These are phyloP conservation scores for Paraconiothyrium brasiliense DNA, from an alignment of 2,329 filamentous ascomycete species.

Conservation along the genomic window DNA sequence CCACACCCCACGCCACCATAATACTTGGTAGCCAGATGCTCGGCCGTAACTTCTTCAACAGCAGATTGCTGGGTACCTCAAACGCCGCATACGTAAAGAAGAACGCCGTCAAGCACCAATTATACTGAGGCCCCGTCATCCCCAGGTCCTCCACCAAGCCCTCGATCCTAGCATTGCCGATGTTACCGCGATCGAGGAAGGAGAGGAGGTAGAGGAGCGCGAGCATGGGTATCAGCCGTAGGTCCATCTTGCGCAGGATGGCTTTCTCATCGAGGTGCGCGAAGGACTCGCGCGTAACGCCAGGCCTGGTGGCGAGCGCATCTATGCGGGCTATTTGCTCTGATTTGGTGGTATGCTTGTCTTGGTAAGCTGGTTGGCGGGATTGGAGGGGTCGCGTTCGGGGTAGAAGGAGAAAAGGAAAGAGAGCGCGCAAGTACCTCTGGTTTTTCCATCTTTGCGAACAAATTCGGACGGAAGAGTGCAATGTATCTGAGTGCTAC, in stretches of 20 bases:
- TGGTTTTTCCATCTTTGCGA: conserved; percentile 17
- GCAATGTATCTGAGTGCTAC: not conserved
- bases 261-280: conserved; percentile 52
- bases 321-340: conserved; percentile 37
- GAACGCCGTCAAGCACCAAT: conserved; percentile 72
- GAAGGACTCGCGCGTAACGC: conserved; percentile 41
- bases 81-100: conserved; percentile 63
- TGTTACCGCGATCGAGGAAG: conserved; percentile 47
- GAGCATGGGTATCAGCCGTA: conserved; percentile 51
- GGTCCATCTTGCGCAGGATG: conserved; percentile 53
- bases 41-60: conserved; percentile 67
- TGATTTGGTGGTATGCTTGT: conserved; percentile 16
- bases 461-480: not conserved
- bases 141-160: conserved; percentile 38
- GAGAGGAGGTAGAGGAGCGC: conserved; percentile 51
- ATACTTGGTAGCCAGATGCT: conserved; percentile 54
- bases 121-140: conserved; percentile 66
- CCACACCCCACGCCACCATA: conserved; percentile 61
- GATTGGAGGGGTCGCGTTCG: not conserved
- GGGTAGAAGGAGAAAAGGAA: not conserved
- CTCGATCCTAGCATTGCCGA: conserved; percentile 57
- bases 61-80: conserved; percentile 67
- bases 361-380: not conserved
- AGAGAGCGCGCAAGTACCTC: not conserved
- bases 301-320: conserved; percentile 36